Conservation (phyloP, 73 alveolate genomes). For the Tetrahymena elliotti region DNA sequence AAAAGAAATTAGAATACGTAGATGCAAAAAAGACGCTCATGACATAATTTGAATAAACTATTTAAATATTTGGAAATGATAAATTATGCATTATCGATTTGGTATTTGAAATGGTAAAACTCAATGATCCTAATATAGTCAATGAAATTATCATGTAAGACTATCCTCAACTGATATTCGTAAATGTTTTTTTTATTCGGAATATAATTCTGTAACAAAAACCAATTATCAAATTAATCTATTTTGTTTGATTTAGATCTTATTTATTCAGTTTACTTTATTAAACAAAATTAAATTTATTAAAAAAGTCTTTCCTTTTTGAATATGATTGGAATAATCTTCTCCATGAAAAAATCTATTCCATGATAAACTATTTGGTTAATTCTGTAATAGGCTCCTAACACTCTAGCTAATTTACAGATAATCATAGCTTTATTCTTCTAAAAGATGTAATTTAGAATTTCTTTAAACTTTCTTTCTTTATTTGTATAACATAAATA, state of each 20-base stretch:
- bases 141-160: background rate
- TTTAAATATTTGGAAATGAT: background rate
- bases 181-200: background rate
- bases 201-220: too few species aligned
- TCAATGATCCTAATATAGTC: background rate
- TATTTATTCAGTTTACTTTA: background rate
- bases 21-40: background rate
- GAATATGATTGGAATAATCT: background rate
- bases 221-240: background rate
- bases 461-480: background rate
- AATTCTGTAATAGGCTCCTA: background rate
- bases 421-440: background rate
- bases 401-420: background rate
- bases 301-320: background rate
- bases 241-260: too few species aligned
- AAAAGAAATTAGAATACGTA: background rate
- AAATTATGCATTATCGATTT: background rate
- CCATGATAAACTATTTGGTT: background rate
- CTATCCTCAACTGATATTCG: background rate
- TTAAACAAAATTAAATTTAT: background rate
- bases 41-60: background rate
- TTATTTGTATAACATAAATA: too few species aligned
- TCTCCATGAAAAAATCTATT: background rate
- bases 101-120: background rate
- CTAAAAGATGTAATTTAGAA: background rate